Conservation (phyloP, 1,284 basidiomycete species). For the Boletellus deceptivus region DNA sequence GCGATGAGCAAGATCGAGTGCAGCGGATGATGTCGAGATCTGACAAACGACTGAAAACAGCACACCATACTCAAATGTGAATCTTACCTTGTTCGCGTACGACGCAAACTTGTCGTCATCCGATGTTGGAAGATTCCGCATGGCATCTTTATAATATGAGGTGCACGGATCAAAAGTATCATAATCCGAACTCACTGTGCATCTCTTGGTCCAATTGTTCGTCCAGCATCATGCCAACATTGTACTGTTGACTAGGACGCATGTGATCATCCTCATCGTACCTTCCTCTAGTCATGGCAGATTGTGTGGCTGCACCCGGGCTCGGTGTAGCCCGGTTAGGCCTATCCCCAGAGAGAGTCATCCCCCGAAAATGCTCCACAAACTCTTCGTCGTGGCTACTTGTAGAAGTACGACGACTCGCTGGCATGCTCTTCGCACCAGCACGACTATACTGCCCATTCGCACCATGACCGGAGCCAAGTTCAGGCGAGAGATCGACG, state of each 20-base stretch:
- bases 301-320: constrained; percentile 47
- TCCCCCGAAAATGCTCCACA: constrained; percentile 67
- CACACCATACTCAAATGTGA: constrained; percentile 7
- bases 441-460: constrained; percentile 62
- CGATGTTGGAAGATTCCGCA: constrained; percentile 87
- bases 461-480: constrained; percentile 39
- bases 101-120: constrained; percentile 84
- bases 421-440: constrained; percentile 85
- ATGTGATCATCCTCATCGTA: constrained; percentile 54
- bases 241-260: constrained; percentile 60
- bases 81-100: constrained; percentile 64
- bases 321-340: constrained; percentile 52
- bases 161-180: constrained; percentile 4
- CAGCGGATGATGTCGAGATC: constrained; percentile 88
- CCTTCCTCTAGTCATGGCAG: constrained; percentile 48
- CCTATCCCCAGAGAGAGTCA: constrained; percentile 62
- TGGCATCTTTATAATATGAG: constrained; percentile 63
- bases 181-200: constrained; percentile 63
- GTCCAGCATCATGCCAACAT: constrained; percentile 84
- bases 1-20: constrained; percentile 87
- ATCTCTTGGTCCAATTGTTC: constrained; percentile 89
- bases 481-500: constrained; percentile 68
- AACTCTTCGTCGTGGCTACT: constrained; percentile 79
- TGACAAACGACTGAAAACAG: constrained; percentile 28
- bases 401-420: constrained; percentile 78